Percentiles rank a stretch among this genome's conserved stretches.
These are phyloP conservation scores for Termitomyces sp. DNA, from an alignment of 768 basidiomycete species.

Conservation along the genomic window DNA sequence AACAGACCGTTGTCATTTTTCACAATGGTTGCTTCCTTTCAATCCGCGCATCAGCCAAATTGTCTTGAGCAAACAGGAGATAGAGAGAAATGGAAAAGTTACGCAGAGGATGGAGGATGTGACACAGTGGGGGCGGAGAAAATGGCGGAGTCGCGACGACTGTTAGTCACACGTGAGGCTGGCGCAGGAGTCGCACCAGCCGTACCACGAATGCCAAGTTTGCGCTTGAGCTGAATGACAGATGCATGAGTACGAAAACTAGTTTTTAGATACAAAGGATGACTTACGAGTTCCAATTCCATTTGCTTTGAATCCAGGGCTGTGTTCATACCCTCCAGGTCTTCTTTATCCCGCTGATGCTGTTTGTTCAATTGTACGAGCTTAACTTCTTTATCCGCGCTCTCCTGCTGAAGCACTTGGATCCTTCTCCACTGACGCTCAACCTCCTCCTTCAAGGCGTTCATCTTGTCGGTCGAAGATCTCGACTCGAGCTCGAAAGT, in stretches of 20 bases:
- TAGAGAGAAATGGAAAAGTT: not conserved
- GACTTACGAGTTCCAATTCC: constrained; percentile 80
- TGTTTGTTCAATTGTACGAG: constrained; percentile 69
- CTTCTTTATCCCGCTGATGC: constrained; percentile 69
- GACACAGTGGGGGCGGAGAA: constrained; percentile 47
- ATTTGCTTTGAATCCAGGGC: constrained; percentile 93
- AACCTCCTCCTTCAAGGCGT: constrained; percentile 49
- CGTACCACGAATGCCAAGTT: constrained; percentile 49
- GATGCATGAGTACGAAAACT: not conserved
- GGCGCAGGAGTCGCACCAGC: constrained; percentile 53
- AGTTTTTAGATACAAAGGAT: not conserved
- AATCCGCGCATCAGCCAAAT: constrained; percentile 7
- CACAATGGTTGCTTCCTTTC: constrained; percentile 14
- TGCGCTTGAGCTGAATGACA: constrained; percentile 53
- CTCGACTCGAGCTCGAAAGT: constrained; percentile 48
- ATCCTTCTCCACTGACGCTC: constrained; percentile 57
- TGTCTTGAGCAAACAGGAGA: constrained; percentile 4
- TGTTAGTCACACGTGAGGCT: constrained; percentile 28
- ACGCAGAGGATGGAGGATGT: too few species aligned
- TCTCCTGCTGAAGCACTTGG: constrained; percentile 71
- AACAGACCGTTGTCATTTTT: constrained; percentile 5
- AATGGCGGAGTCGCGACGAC: constrained; percentile 52
- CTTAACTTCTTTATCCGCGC: constrained; percentile 80
- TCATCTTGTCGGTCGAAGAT: constrained; percentile 43
- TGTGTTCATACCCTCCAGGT: constrained; percentile 80